These are phyloP conservation scores for Phlebiopsis gigantea DNA, from an alignment of 768 basidiomycete genomes.

Conservation along the genomic window DNA sequence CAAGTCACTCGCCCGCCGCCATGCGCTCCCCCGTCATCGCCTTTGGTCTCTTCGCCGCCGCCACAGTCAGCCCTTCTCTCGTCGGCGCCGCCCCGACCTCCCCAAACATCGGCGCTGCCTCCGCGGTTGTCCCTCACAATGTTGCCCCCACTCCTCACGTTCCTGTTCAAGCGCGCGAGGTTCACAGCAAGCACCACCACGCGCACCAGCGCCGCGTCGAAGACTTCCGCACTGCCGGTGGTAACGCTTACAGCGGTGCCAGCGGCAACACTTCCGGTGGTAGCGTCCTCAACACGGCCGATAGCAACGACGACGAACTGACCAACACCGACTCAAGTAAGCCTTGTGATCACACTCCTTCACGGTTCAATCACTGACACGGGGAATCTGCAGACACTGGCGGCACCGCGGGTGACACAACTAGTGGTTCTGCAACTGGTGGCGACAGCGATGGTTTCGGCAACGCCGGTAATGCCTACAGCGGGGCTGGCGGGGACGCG, in stretches of 20 bases:
- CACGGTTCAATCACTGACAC: not conserved
- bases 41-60: constrained; percentile 21
- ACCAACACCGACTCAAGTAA: constrained; percentile 11
- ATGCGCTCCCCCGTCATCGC: constrained; percentile 21
- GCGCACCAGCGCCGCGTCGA: constrained; percentile 8
- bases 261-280: constrained; percentile 12
- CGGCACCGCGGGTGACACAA: constrained; percentile 9
- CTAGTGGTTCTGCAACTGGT: constrained; percentile 12
- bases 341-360: not conserved
- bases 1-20: constrained; percentile 4
- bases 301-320: constrained; percentile 6
- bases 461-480: constrained; percentile 12
- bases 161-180: constrained; percentile 1
- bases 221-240: constrained; percentile 8
- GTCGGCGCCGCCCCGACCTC: constrained; percentile 7
- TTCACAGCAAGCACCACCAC: not conserved
- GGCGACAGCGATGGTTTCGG: constrained; percentile 12
- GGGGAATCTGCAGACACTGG: constrained; percentile 4
- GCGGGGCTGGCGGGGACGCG: constrained; percentile 7
- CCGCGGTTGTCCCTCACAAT: constrained; percentile 9
- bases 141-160: not conserved
- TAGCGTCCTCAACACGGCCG: constrained; percentile 7
- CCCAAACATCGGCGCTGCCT: constrained; percentile 10
- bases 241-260: constrained; percentile 10
- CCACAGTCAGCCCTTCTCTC: constrained; percentile 9